Conservation (phyloP, 2,329 filamentous ascomycete species). For the Cladosporium sp. region DNA sequence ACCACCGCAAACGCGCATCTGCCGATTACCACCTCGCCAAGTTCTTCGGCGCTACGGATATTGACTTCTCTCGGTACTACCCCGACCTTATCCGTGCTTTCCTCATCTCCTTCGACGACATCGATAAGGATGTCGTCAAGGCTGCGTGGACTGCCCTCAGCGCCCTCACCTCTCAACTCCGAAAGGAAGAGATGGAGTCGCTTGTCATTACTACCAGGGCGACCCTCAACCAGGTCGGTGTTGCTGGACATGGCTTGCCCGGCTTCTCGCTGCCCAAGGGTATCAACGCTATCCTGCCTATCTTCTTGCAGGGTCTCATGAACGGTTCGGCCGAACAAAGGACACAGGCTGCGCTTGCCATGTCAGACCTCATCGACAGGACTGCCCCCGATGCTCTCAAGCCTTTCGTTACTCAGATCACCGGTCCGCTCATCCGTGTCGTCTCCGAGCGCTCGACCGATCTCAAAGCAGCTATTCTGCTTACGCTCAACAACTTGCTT, state of each 20-base stretch:
- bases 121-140: constrained; percentile 79
- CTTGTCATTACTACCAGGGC: constrained; percentile 83
- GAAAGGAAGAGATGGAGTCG: constrained; percentile 97
- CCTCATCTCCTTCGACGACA: constrained; percentile 87
- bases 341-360: constrained; percentile 84
- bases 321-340: constrained; percentile 91
- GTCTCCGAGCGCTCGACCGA: constrained; percentile 95
- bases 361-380: constrained; percentile 93
- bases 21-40: constrained; percentile 76
- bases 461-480: constrained; percentile 89
- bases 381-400: constrained; percentile 84
- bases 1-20: constrained; percentile 75
- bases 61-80: constrained; percentile 95
- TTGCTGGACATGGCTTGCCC: constrained; percentile 75
- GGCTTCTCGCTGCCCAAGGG: constrained; percentile 93
- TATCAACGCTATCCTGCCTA: constrained; percentile 91
- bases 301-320: constrained; percentile 97
- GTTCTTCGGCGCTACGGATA: constrained; percentile 75
- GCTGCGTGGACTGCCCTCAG: constrained; percentile 82
- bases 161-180: constrained; percentile 81
- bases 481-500: constrained; percentile 89
- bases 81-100: constrained; percentile 90
- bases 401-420: constrained; percentile 95
- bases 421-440: constrained; percentile 93
- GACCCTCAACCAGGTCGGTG: constrained; percentile 81